Evolutionary conservation across 2,329 filamentous ascomycete species (phyloP), one percentile per base, ranked within the genome.

Genomic region (Westerdykella sp.): DNA sequence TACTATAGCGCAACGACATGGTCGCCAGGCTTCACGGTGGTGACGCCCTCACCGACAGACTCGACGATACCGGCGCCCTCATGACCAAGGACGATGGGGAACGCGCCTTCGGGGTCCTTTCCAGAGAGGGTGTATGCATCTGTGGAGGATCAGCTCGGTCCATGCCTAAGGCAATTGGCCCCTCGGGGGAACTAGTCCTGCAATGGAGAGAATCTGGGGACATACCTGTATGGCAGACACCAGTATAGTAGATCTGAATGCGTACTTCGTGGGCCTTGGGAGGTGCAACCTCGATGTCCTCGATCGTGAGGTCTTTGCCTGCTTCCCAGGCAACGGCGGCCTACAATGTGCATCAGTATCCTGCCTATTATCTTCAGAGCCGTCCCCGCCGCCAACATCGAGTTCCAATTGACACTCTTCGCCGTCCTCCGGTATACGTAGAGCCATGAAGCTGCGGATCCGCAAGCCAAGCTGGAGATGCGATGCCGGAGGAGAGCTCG

Each of bases 281-380:
- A 50, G 91, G 85, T 41, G 78, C 81, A 54, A 98, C 93, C 73
- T 97, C 90, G 60, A 98, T 77, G 57, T 95, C 87, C 73, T 98
- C 93, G 56, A 97, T 79, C 60, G 77, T 81, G 53, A 98, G 80
- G 56, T 87, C 84, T 74, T 95, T 87, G 67, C 86, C 90, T 38
- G 93, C 89, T 72, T 90, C 91, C 93, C 93, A 98, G 68, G 93
- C 93, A 52, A 98, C 85, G 62, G 93, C 93, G 56, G 93, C 93
- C 84, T 83, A 56, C 51, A 40, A 10, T 11, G 9, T 9, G 7
- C 13, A 35, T 35, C 32, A 35, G 32, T 35, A 14, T 18, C 32
- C n/a, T 15, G 25, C 11, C 25, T 3, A 28, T 28, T 7, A 28
- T 28, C 2, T 12, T 10, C 25, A 10, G 9, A 12, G 9, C 25